These are phyloP conservation scores for Oxytropis ochrocephala DNA, from an alignment of 306 rosid species.

Conservation along the genomic window DNA sequence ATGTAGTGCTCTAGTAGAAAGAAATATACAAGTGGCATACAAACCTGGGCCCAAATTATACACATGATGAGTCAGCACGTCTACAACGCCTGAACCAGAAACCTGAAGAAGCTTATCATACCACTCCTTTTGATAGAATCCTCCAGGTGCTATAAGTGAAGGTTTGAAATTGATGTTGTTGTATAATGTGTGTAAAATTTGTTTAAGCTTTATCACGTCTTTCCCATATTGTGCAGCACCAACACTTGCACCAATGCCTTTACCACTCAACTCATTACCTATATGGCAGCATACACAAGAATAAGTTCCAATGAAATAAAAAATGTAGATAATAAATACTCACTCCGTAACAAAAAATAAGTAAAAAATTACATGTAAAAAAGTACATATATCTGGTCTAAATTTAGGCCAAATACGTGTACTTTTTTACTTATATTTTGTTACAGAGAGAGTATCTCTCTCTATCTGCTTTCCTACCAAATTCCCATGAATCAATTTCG, in stretches of 20 bases:
- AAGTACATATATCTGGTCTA: too few species aligned
- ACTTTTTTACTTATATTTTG: too few species aligned
- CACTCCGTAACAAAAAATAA: too few species aligned
- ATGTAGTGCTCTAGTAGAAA: neutral
- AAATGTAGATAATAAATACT: constrained; percentile 12
- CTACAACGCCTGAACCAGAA: constrained; percentile 59
- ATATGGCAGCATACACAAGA: constrained; percentile 24
- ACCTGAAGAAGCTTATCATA: constrained; percentile 61
- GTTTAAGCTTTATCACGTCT: constrained; percentile 66
- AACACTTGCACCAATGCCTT: constrained; percentile 76
- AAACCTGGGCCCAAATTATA: constrained; percentile 94
- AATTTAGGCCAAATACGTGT: too few species aligned
- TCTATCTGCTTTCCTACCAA: constrained; percentile 49
- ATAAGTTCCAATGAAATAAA: constrained; percentile 17
- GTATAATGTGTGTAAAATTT: constrained; percentile 43
- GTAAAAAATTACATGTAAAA: too few species aligned
- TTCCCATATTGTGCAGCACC: constrained; percentile 72
- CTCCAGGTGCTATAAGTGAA: constrained; percentile 82
- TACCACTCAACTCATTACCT: constrained; percentile 94
- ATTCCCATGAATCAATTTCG: constrained; percentile 85
- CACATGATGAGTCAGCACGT: constrained; percentile 70
- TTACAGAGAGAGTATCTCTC: too few species aligned
- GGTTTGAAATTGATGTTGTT: constrained; percentile 44
- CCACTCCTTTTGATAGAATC: constrained; percentile 75
- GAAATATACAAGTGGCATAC: constrained; percentile 16